Evolutionary conservation across 2,329 filamentous ascomycete species (phyloP).

Genomic region (Dryadomyces sulphureus): DNA sequence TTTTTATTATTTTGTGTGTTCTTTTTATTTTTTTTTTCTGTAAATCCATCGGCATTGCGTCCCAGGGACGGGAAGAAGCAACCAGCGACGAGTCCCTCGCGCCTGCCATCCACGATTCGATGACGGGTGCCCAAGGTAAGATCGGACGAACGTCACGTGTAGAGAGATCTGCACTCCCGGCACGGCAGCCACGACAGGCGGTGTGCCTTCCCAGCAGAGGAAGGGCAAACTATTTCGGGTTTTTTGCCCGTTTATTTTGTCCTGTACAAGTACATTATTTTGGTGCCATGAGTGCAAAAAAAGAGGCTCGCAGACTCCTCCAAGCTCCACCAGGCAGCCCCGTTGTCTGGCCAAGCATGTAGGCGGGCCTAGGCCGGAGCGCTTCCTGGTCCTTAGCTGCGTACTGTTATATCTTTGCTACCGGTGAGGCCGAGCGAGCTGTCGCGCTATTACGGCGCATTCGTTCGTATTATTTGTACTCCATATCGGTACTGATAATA

Average conservation of each 20-base stretch:
- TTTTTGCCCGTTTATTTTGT: too few species aligned
- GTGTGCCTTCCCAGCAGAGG: too few species aligned
- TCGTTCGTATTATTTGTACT: too few species aligned
- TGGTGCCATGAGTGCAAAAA: too few species aligned
- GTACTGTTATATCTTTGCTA: neutral
- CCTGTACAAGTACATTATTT: too few species aligned
- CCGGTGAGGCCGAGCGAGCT: neutral
- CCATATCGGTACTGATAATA: too few species aligned
- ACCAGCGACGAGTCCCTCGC: neutral
- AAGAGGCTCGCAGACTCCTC: neutral
- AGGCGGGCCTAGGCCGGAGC: neutral
- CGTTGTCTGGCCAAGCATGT: neutral
- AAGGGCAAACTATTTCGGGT: too few species aligned
- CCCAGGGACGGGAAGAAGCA: neutral
- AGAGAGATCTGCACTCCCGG: neutral
- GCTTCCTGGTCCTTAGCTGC: neutral
- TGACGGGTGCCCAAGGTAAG: neutral
- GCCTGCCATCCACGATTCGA: neutral
- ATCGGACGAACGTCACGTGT: constrained; percentile 7
- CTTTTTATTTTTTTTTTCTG: neutral
- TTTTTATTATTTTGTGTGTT: too few species aligned
- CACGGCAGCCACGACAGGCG: neutral
- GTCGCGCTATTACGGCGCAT: neutral
- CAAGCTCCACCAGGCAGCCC: neutral
- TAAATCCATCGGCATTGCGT: neutral